phyloP scores from a whole-genome alignment of 208 protist species.

The Phytomonas serpens region DNA sequence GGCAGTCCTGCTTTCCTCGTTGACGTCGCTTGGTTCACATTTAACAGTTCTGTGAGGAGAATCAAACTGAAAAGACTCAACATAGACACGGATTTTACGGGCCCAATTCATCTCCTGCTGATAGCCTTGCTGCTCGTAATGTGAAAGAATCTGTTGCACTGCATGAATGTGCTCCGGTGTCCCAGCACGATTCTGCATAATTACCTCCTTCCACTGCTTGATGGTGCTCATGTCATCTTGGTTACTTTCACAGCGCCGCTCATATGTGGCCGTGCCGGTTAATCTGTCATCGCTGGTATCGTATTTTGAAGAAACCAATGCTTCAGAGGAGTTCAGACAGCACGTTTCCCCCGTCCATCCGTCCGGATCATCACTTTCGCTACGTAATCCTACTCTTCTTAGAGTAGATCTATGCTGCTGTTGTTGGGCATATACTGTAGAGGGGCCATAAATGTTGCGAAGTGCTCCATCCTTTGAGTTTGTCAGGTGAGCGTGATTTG shows the following conservation, averaged over 20 bases:
- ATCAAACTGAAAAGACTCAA: not conserved
- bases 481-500: slow-evolving; percentile 18
- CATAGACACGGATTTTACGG: not conserved
- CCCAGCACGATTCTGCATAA: slow-evolving; percentile 19
- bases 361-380: not conserved
- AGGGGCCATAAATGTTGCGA: slow-evolving; percentile 12
- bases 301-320: not conserved
- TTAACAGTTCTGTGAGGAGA: not conserved
- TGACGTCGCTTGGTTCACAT: not conserved
- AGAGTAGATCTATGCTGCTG: not conserved
- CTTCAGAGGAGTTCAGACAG: not conserved
- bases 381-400: not conserved
- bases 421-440: slow-evolving; percentile 14
- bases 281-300: not conserved
- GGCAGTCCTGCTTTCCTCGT: not conserved
- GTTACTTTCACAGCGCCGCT: not conserved
- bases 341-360: not conserved
- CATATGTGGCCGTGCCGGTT: not conserved
- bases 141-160: slow-evolving; percentile 22
- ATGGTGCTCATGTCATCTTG: not conserved
- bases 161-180: slow-evolving; percentile 38
- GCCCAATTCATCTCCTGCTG: slow-evolving; percentile 27
- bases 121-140: slow-evolving; percentile 27
- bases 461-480: not conserved
- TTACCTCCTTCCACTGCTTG: not conserved